These are phyloP conservation scores for Pyrenophora graminea DNA, from an alignment of 2,329 filamentous ascomycete species.

Conservation along the genomic window DNA sequence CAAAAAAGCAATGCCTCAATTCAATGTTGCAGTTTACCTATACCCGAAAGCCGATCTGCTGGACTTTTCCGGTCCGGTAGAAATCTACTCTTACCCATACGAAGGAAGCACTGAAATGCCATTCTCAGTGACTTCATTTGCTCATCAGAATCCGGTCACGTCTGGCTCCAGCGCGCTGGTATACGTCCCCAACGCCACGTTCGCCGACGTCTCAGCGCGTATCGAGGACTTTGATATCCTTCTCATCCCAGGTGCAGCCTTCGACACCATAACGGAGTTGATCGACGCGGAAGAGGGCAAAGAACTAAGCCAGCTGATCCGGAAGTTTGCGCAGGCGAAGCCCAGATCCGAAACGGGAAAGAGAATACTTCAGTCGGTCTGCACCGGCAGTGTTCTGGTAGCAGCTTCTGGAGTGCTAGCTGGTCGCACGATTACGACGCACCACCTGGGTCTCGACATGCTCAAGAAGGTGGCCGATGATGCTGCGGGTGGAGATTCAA, in stretches of 20 bases:
- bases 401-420: constrained; percentile 45
- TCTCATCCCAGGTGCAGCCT: constrained; percentile 45
- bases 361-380: constrained; percentile 47
- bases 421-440: constrained; percentile 46
- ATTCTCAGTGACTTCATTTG: constrained; percentile 45
- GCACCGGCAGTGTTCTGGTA: constrained; percentile 47
- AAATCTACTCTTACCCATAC: constrained; percentile 42
- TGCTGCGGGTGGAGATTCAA: constrained; percentile 34
- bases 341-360: constrained; percentile 29
- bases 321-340: constrained; percentile 25
- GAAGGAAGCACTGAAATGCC: constrained; percentile 27
- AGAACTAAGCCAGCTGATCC: constrained; percentile 24
- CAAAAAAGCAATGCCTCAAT: constrained; percentile 17
- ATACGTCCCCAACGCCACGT: constrained; percentile 37
- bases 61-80: constrained; percentile 48
- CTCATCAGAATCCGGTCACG: constrained; percentile 28
- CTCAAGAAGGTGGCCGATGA: constrained; percentile 35
- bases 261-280: constrained; percentile 31
- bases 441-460: constrained; percentile 40
- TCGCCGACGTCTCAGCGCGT: constrained; percentile 31
- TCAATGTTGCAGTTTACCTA: constrained; percentile 47
- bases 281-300: constrained; percentile 25
- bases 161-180: constrained; percentile 32
- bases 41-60: constrained; percentile 48
- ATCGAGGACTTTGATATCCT: constrained; percentile 47